Conservation (phyloP, 768 basidiomycete species). For the Trametes cubensis region DNA sequence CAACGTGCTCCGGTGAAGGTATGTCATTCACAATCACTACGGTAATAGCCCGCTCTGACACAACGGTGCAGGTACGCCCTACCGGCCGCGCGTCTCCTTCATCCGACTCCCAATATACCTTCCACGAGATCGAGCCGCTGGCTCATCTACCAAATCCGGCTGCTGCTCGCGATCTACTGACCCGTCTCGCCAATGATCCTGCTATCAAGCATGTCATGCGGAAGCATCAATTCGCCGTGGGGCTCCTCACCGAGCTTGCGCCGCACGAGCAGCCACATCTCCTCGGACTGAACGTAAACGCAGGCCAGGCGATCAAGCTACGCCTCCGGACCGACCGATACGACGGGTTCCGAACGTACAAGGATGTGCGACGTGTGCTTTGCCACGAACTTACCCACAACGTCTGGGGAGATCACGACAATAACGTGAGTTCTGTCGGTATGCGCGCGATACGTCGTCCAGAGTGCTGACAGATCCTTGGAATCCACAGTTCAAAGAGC, state of each 20-base stretch:
- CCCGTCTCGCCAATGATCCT: slow-evolving; percentile 66
- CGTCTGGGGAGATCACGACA: slow-evolving; percentile 70
- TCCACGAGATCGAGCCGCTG: slow-evolving; percentile 66
- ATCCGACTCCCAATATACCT: slow-evolving; percentile 52
- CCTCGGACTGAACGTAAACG: slow-evolving; percentile 68
- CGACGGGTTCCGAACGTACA: slow-evolving; percentile 71
- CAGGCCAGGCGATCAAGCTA: slow-evolving; percentile 65
- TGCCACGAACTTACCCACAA: slow-evolving; percentile 83
- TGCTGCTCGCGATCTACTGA: slow-evolving; percentile 55
- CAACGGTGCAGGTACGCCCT: slow-evolving; percentile 52
- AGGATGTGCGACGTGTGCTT: slow-evolving; percentile 64
- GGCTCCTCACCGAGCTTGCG: slow-evolving; percentile 73
- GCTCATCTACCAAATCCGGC: slow-evolving; percentile 65
- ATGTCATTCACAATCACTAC: too few relatives aligned
- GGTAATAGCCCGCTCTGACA: not conserved
- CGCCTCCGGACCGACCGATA: slow-evolving; percentile 70
- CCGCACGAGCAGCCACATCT: slow-evolving; percentile 74
- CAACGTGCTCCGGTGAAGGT: slow-evolving; percentile 63
- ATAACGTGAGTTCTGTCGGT: slow-evolving; percentile 54
- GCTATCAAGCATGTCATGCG: slow-evolving; percentile 74
- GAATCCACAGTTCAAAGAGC: slow-evolving; percentile 63
- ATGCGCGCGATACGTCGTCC: too few relatives aligned
- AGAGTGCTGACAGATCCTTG: not conserved
- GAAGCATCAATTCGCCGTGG: slow-evolving; percentile 67
- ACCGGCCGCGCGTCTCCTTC: slow-evolving; percentile 45